phyloP scores from a whole-genome alignment of 148 eudicot genomes.

The Chenopodium album region DNA sequence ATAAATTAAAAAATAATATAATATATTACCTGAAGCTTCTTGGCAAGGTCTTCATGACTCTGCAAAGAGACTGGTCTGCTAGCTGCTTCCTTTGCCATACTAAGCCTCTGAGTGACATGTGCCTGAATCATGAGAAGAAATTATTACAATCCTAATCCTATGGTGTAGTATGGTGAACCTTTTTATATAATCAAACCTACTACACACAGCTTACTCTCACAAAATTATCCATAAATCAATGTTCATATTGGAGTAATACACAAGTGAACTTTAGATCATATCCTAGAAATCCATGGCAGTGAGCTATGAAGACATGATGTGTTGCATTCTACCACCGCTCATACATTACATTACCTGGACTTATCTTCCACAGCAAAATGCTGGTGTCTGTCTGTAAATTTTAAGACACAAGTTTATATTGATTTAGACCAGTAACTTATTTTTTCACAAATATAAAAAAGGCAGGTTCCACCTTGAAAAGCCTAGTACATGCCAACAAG shows the following conservation, averaged over 20 bases:
- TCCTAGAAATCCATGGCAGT: background rate
- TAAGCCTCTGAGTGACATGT: conserved; percentile 76
- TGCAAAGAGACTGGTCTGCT: conserved; percentile 52
- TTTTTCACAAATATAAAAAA: no score
- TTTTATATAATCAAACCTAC: background rate
- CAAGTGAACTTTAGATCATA: background rate
- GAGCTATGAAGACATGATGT: background rate
- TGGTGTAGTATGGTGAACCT: background rate
- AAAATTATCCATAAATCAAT: background rate
- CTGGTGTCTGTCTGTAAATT: background rate
- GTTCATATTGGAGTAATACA: background rate
- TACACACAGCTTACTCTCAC: background rate
- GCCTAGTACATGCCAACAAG: background rate
- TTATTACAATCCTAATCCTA: background rate
- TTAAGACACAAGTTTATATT: background rate
- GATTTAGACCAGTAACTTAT: no score
- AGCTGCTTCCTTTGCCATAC: conserved; percentile 63
- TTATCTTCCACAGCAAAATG: no score
- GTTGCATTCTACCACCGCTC: background rate
- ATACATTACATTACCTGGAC: background rate
- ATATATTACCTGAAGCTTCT: conserved; percentile 75
- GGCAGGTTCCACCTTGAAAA: background rate
- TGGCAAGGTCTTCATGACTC: conserved; percentile 90
- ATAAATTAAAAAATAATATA: background rate
- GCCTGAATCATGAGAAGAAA: conserved; percentile 42